Evolutionary conservation across 1,284 basidiomycete species (phyloP), one percentile per base, ranked within the genome.

Genomic region (Cystobasidiaceae sp.): DNA sequence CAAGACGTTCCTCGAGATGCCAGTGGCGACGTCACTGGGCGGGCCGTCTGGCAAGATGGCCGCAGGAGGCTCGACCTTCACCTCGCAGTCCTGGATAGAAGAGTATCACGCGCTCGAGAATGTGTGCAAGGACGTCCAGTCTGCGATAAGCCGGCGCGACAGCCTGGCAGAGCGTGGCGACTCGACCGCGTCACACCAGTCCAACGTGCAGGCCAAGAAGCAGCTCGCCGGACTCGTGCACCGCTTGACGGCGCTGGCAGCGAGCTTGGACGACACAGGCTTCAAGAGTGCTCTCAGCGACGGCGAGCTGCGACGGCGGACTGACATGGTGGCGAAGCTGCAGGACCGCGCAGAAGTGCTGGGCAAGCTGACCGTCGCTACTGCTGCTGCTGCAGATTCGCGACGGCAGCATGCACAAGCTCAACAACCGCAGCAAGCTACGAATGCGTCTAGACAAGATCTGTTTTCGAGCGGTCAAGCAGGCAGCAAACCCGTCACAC

Each of bases 321-420:
- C 85, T 67, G 89, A 90, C 72, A 86, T 93, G 84, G 84, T 90
- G 59, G 86, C 86, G 59, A 81, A 85, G 51, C 78, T 94, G 70
- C 85, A 87, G 76, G 89, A 91, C 75, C 88, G 92, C 72, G 89
- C 87, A 78, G 87, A 90, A 80, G 88, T 86, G 78, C 79, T 91
- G 60, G 82, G 83, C 50, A 85, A 84, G 80, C 87, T 90, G 80
- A 85, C 89, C 51, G 85, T 86, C 19, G 81, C 87, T 34, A 50
- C 51, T 7, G 43, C 34, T 32, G 43, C 61, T 13, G 62, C 60
- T 34, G 60, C 66, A 8, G 67, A 55, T 7, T 60, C 67, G 68
- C 13, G 45, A 67, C 5, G 54, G 59, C 0, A 68, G 68, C 2
- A 13, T 7, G 9, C 6, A 23, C 6, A n/a, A n/a, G n/a, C n/a